Evolutionary conservation across 2,329 filamentous ascomycete species (phyloP).

Genomic region (Macrophomina pseudophaseolina): DNA sequence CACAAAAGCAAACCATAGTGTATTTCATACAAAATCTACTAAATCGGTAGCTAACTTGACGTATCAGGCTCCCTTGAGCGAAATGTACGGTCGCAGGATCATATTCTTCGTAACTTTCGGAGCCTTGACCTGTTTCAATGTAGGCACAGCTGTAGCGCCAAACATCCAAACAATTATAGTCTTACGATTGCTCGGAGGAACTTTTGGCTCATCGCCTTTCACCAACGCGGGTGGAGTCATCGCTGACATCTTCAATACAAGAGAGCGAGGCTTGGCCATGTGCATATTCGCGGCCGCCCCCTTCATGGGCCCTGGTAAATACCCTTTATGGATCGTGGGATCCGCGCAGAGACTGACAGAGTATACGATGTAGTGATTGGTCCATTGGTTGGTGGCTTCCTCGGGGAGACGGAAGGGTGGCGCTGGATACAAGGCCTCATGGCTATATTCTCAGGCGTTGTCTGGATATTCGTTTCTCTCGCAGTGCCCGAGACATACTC

Average conservation of each 20-base stretch:
- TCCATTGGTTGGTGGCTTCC: slow-evolving; percentile 45
- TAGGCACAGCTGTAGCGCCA: slow-evolving; percentile 61
- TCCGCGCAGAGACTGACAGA: slow-evolving; percentile 63
- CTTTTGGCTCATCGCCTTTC: slow-evolving; percentile 66
- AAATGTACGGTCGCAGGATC: slow-evolving; percentile 55
- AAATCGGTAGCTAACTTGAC: not conserved
- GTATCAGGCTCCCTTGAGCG: slow-evolving; percentile 60
- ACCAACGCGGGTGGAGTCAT: slow-evolving; percentile 57
- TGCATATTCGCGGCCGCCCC: slow-evolving; percentile 49
- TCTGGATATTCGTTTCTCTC: slow-evolving; percentile 40
- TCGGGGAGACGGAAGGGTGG: slow-evolving; percentile 42
- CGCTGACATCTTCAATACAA: slow-evolving; percentile 45
- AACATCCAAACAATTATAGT: slow-evolving; percentile 66
- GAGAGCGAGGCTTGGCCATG: slow-evolving; percentile 44
- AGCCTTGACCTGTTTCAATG: slow-evolving; percentile 65
- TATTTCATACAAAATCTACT: not conserved
- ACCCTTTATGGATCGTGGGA: slow-evolving; percentile 44
- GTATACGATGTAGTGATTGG: slow-evolving; percentile 50
- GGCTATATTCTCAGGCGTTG: slow-evolving; percentile 41
- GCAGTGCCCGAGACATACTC: slow-evolving; percentile 50
- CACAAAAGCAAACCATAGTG: not conserved
- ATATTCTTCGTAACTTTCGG: slow-evolving; percentile 65
- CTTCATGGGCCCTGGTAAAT: slow-evolving; percentile 41
- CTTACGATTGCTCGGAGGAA: slow-evolving; percentile 69
- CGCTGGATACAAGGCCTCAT: slow-evolving; percentile 47